These are phyloP conservation scores for Tetracentron sinense DNA, from an alignment of 164 flowering plant genomes.

Conservation along the genomic window DNA sequence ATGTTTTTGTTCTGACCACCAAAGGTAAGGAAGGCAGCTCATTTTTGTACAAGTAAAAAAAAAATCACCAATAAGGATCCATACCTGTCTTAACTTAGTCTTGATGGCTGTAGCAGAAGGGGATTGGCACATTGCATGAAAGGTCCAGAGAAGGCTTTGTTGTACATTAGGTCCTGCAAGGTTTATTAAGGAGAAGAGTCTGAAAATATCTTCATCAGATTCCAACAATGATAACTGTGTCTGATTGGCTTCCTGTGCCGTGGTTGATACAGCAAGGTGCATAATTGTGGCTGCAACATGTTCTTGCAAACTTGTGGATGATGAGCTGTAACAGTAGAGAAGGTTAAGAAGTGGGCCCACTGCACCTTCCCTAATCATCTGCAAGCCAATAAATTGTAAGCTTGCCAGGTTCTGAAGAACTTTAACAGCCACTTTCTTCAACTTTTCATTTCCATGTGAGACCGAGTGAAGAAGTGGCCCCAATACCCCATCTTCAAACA, in stretches of 20 bases:
- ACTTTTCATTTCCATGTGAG: conserved; percentile 32
- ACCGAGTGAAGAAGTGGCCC: conserved; percentile 46
- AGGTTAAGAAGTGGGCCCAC: conserved; percentile 40
- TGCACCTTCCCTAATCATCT: conserved; percentile 59
- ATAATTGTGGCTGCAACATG: conserved; percentile 45
- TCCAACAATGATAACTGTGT: conserved; percentile 40
- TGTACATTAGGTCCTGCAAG: conserved; percentile 46
- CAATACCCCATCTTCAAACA: conserved; percentile 52
- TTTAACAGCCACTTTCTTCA: conserved; percentile 38
- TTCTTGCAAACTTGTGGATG: conserved; percentile 42
- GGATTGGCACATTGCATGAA: conserved; percentile 51
- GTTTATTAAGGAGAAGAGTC: conserved; percentile 46
- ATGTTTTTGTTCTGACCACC: not conserved
- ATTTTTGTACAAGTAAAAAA: not conserved
- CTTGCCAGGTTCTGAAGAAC: conserved; percentile 63
- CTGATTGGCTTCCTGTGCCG: conserved; percentile 23
- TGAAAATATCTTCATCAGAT: conserved; percentile 52
- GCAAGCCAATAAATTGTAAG: conserved; percentile 45
- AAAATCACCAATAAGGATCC: not conserved
- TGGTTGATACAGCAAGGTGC: conserved; percentile 55
- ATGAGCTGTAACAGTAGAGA: conserved; percentile 35
- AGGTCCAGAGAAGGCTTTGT: conserved; percentile 43
- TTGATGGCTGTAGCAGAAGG: conserved; percentile 41
- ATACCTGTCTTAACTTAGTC: conserved; percentile 55
- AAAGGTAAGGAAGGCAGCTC: not conserved